A percentile compares a stretch with the other conserved stretches of the same genome.
Evolutionary conservation across 139 green algal genomes (phyloP).

Genomic region (Chlamydomonas incerta): DNA sequence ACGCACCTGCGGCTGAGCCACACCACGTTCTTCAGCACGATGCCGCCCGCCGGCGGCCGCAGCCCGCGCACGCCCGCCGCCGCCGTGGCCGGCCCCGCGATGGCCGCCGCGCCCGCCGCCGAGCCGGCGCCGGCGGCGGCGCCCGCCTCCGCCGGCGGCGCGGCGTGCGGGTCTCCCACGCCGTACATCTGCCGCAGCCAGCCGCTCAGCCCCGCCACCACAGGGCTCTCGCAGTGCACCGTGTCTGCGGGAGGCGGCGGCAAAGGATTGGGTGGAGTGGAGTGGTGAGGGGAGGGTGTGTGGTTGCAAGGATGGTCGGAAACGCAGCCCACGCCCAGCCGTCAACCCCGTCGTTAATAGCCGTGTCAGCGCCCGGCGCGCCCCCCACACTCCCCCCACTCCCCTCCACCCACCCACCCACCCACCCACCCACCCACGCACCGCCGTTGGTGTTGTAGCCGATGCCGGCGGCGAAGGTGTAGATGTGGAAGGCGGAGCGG

Average conservation of each 20-base stretch:
- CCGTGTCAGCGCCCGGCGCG: too few relatives aligned
- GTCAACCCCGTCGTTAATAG: too few relatives aligned
- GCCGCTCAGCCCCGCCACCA: constrained; percentile 7
- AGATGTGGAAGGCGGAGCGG: constrained; percentile 29
- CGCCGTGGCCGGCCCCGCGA: constrained; percentile 1
- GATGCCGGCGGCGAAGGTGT: constrained; percentile 35
- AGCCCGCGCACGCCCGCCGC: not conserved
- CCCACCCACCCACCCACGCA: too few relatives aligned
- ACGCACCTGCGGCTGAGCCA: constrained; percentile 30
- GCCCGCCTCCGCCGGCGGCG: not conserved
- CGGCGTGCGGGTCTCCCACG: not conserved
- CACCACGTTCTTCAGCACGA: constrained; percentile 26
- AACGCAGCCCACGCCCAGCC: too few relatives aligned
- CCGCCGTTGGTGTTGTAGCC: not conserved
- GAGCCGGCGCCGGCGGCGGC: not conserved
- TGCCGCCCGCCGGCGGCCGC: constrained; percentile 12
- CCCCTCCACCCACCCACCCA: too few relatives aligned
- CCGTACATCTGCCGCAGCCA: constrained; percentile 29
- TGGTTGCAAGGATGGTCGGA: too few relatives aligned
- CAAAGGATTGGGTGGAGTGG: too few relatives aligned
- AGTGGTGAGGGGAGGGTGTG: too few relatives aligned
- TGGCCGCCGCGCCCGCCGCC: too few relatives aligned
- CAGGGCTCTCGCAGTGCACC: not conserved
- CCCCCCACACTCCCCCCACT: too few relatives aligned
- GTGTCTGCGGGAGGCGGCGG: too few relatives aligned